Evolutionary conservation across 148 eudicot species (phyloP).

Genomic region (Camellia granthamiana): DNA sequence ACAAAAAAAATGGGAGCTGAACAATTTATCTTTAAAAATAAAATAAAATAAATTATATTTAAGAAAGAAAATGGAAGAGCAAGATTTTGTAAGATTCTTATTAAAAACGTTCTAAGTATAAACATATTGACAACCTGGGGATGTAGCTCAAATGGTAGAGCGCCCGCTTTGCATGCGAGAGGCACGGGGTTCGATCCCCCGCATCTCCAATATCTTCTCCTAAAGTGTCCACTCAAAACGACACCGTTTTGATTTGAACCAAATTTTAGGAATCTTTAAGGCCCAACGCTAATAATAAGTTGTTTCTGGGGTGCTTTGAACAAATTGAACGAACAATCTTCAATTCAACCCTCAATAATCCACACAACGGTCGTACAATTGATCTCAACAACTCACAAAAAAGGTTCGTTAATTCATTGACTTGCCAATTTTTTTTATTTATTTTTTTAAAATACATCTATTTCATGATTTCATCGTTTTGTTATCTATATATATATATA

Average conservation of each 20-base stretch:
- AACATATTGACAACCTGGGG: constrained; percentile 19
- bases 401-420: constrained; percentile 1
- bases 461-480: background rate
- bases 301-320: background rate
- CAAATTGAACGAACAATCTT: background rate
- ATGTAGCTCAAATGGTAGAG: constrained; percentile 81
- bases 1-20: no score
- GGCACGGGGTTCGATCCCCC: constrained; percentile 84
- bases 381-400: background rate
- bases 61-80: no score
- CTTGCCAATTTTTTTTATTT: background rate
- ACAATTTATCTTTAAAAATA: no score
- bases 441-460: no score
- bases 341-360: no score
- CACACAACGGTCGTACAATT: background rate
- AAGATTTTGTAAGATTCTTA: no score
- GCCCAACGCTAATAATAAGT: background rate
- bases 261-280: no score
- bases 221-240: background rate
- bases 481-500: no score
- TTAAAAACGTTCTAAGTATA: no score
- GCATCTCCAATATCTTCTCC: constrained; percentile 45
- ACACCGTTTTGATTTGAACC: background rate
- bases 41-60: no score
- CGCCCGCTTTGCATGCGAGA: constrained; percentile 74